Evolutionary conservation across 768 basidiomycete species (phyloP), one percentile per base, ranked within the genome.

Genomic region (Porpolomopsis calyptriformis): DNA sequence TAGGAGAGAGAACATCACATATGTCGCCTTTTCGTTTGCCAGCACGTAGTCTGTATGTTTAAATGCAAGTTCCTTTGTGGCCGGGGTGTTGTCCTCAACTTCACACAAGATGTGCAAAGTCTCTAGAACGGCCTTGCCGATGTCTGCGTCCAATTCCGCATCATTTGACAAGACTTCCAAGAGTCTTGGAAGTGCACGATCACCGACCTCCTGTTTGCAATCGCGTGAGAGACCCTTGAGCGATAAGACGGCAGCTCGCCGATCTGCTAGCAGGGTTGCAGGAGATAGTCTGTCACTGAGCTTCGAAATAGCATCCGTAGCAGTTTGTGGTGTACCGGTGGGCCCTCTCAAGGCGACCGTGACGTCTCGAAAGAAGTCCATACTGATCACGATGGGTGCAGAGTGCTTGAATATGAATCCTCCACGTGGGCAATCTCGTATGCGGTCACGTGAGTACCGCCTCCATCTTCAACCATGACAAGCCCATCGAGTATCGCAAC

Each of bases 181-280:
- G 14, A 98, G 75, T 3, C 87, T 84, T 7, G 74, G 65, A 6
- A 98, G 70, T 1, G 90, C 85, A 39, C 73, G 72, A 50, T 77
- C 72, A 12, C 90, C 92, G 18, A 97, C 86, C 48, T 96, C 89
- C 49, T 81, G 72, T 60, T 86, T 93, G 70, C 85, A 90, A 62
- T 96, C 93, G 48, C 92, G 77, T 38, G 82, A 71, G 44, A 98
- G 80, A 18, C 93, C 94, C 61, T 98, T 98, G 53, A 99, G 74
- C 1, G 90, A 78, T 43, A 96, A 69, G n/a, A 99, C 84, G 0
- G 94, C 85, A 22, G 94, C 94, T 48, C 90, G 77, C 55, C 96
- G 73, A 66, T 98, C 96, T 24, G 91, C 85, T 12, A 93, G 77
- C 20, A 88, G 78, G 0, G 87, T 83, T 3, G 85, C 80, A n/a